phyloP scores from a whole-genome alignment of 2,329 filamentous ascomycete species.

The Gnomoniopsis sp. region DNA sequence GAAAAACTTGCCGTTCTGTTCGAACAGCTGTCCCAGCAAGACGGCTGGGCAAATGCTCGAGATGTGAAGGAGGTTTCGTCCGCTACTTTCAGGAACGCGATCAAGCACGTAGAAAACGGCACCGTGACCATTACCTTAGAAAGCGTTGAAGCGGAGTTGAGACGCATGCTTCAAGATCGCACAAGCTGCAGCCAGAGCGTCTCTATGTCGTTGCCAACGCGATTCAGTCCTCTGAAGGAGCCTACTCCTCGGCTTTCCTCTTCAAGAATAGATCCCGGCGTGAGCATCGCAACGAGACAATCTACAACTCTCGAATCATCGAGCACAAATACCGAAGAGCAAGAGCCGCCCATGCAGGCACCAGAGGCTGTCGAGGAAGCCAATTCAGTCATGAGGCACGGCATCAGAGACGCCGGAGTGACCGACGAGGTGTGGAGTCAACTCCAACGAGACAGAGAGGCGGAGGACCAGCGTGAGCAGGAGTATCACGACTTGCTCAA shows the following conservation, averaged over 20 bases:
- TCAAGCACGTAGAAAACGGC: slow-evolving; percentile 27
- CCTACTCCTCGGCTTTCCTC: not conserved
- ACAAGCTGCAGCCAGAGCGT: slow-evolving; percentile 13
- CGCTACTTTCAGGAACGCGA: slow-evolving; percentile 41
- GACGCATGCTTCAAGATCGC: slow-evolving; percentile 22
- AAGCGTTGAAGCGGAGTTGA: slow-evolving; percentile 17
- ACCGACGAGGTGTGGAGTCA: slow-evolving; percentile 60
- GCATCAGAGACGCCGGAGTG: slow-evolving; percentile 53
- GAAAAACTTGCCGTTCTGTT: slow-evolving; percentile 34
- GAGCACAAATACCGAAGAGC: not conserved
- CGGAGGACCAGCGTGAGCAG: slow-evolving; percentile 34
- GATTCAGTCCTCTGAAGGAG: not conserved
- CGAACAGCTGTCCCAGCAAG: slow-evolving; percentile 33
- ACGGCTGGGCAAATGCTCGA: slow-evolving; percentile 60
- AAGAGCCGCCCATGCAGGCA: not conserved
- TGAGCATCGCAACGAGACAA: not conserved
- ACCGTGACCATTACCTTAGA: slow-evolving; percentile 13
- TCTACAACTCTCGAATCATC: not conserved
- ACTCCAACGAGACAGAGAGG: slow-evolving; percentile 47
- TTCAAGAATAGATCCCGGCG: not conserved
- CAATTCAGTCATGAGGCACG: not conserved
- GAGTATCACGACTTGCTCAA: slow-evolving; percentile 33
- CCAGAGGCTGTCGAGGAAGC: not conserved
- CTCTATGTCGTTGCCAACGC: not conserved
- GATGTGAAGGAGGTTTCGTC: slow-evolving; percentile 57